A percentile compares a stretch with the other conserved stretches of the same genome.
These are phyloP conservation scores for Haematococcus lacustris DNA, from an alignment of 139 green algal species.

Conservation along the genomic window DNA sequence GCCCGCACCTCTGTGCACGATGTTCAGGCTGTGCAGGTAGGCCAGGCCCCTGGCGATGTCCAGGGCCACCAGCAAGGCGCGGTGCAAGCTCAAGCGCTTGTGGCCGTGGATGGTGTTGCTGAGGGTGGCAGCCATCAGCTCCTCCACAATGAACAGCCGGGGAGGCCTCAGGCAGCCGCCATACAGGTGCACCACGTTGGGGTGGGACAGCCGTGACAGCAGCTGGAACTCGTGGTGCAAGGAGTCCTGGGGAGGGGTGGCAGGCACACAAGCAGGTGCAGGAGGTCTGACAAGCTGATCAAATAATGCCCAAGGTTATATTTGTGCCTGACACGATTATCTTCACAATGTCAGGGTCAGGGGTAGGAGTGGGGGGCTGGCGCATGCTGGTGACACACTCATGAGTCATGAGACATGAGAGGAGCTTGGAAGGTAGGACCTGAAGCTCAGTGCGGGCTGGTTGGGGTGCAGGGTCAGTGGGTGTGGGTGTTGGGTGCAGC, in stretches of 20 bases:
- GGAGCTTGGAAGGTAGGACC: too few species aligned
- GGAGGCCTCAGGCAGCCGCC: slow-evolving; percentile 24
- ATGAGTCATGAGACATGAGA: too few species aligned
- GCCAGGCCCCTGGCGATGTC: slow-evolving; percentile 10
- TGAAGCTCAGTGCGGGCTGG: too few species aligned
- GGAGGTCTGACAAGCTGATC: too few species aligned
- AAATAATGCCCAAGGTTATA: too few species aligned
- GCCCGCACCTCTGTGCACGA: slow-evolving; percentile 12
- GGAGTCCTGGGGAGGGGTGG: neutral
- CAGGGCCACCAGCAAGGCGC: neutral
- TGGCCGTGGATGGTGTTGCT: slow-evolving; percentile 4
- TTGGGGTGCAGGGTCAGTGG: too few species aligned
- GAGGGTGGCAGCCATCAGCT: slow-evolving; percentile 24
- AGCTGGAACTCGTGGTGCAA: slow-evolving; percentile 20
- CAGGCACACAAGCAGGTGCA: neutral
- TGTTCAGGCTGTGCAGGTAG: slow-evolving; percentile 7
- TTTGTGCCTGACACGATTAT: too few species aligned
- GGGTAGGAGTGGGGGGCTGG: too few species aligned
- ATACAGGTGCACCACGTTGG: slow-evolving; percentile 46
- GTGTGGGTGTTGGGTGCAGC: too few species aligned
- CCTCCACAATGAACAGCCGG: slow-evolving; percentile 29
- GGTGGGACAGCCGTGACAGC: slow-evolving; percentile 29
- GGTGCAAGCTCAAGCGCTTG: neutral
- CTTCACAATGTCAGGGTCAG: too few species aligned
- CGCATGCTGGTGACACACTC: too few species aligned